phyloP scores from a whole-genome alignment of 2,329 filamentous ascomycete species.

The Aspergillus novofumigatus region DNA sequence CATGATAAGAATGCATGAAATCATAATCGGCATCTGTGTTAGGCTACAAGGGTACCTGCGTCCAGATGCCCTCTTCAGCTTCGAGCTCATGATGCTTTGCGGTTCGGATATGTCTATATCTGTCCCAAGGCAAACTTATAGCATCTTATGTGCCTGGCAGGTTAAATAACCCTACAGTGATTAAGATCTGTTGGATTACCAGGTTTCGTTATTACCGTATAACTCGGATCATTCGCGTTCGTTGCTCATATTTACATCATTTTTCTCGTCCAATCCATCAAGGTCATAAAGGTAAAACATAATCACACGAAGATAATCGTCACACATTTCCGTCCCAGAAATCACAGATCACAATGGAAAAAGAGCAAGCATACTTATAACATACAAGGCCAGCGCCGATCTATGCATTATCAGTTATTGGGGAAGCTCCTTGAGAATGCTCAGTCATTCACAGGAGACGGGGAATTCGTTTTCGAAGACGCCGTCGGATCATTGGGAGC shows the following conservation, averaged over 20 bases:
- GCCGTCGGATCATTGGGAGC: neutral
- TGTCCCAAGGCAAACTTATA: neutral
- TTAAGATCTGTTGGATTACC: neutral
- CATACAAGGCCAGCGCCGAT: conserved; percentile 14
- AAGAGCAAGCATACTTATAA: conserved; percentile 1
- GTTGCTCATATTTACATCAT: conserved; percentile 23
- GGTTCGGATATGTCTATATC: no score
- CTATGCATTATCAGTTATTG: conserved; percentile 1
- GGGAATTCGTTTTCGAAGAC: neutral
- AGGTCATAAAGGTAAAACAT: conserved; percentile 4
- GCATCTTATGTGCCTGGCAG: neutral
- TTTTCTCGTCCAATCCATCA: conserved; percentile 4
- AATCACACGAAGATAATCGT: conserved; percentile 6
- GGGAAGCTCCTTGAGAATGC: neutral
- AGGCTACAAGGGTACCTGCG: neutral
- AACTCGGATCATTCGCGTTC: neutral
- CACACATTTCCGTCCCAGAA: neutral
- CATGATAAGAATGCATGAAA: neutral
- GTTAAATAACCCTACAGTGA: neutral
- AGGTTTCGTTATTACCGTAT: neutral
- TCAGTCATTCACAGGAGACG: neutral
- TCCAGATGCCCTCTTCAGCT: neutral
- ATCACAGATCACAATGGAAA: neutral
- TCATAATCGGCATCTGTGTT: neutral
- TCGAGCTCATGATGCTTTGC: neutral